Base-by-base conservation (phyloP, 495 filamentous ascomycete species). In the Amphirosellinia nigrospora region DNA sequence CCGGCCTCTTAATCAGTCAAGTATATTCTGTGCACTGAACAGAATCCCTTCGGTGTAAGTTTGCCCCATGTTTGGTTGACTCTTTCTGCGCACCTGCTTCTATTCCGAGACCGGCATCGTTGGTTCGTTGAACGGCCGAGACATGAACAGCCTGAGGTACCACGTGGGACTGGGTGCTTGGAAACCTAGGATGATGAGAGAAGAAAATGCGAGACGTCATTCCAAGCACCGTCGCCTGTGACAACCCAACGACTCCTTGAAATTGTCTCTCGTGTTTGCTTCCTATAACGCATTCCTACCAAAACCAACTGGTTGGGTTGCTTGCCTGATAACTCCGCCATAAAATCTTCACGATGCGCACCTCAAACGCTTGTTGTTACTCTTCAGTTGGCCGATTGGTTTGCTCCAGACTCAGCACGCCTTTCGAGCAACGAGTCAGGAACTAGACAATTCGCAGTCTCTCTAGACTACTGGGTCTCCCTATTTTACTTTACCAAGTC, bases 271-370 rank as follows among this genome's bases (percentile, higher is more conserved):
- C 56, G 68, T 75, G 65, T 73, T 71, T 74, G 61, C 50, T 59
- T 46, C 56, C 64, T 72, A 70, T 64, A 66, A 46, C 75, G 72
- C 76, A 73, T 78, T 79, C 75, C 74, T 72, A 64, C 64, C 48
- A 32, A 52, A 62, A 55, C 45, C 66, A 43, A 36, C 46, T 66
- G 36, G 34, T 58, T 39, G 74, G 69, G 71, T 74, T 72, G 64
- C 59, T 36, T 68, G 38, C 48, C n/a, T 36, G 36, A 45, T 66
- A 38, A 46, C 55, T 66, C 19, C 39, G 32, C 62, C 68, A 53
- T 71, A 74, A 69, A 74, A 72, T 73, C 52, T 50, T 46, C 55
- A 62, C 30, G 45, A 70, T 70, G 28, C 36, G 59, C 46, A n/a
- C 30, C 19, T 66, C 11, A 9, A 5, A 1, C 38, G 9, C 38